A percentile compares a stretch with the other conserved stretches of the same genome.
Conservation (phyloP, 495 filamentous ascomycete species). For the Aspergillus sparsus region DNA sequence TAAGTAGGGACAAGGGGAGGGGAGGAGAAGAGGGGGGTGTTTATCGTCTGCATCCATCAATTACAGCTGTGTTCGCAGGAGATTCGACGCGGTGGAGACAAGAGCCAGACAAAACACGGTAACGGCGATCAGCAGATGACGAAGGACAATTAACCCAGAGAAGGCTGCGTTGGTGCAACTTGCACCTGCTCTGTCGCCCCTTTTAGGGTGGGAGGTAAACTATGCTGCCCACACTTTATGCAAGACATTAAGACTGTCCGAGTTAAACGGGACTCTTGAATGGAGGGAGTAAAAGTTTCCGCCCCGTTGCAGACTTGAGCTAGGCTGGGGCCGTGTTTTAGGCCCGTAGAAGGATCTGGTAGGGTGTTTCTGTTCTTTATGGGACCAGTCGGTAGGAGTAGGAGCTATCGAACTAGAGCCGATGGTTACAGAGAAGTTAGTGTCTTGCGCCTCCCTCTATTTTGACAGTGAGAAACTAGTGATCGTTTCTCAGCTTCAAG, state of each 20-base stretch:
- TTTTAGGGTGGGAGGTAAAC: slow-evolving; percentile 9
- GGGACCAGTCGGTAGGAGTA: neutral
- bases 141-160: neutral
- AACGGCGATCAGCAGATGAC: slow-evolving; percentile 20
- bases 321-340: slow-evolving; percentile 20
- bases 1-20: neutral
- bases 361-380: slow-evolving; percentile 1
- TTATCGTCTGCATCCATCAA: neutral
- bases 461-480: neutral
- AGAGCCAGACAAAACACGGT: slow-evolving; percentile 4
- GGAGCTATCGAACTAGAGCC: slow-evolving; percentile 6
- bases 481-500: neutral
- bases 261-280: slow-evolving; percentile 9
- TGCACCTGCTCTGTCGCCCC: slow-evolving; percentile 6
- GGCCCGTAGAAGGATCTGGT: slow-evolving; percentile 5
- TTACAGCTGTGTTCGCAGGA: slow-evolving; percentile 9
- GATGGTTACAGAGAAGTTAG: slow-evolving; percentile 5
- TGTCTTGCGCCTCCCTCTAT: slow-evolving; percentile 1
- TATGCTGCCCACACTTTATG: slow-evolving; percentile 23
- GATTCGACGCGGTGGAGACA: slow-evolving; percentile 12
- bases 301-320: slow-evolving; percentile 18
- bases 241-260: slow-evolving; percentile 25
- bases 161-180: slow-evolving; percentile 6
- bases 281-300: slow-evolving; percentile 5
- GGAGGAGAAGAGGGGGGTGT: neutral